Conservation (phyloP, 1,139 yeast genomes). For the Zygoascus hellenicus region DNA sequence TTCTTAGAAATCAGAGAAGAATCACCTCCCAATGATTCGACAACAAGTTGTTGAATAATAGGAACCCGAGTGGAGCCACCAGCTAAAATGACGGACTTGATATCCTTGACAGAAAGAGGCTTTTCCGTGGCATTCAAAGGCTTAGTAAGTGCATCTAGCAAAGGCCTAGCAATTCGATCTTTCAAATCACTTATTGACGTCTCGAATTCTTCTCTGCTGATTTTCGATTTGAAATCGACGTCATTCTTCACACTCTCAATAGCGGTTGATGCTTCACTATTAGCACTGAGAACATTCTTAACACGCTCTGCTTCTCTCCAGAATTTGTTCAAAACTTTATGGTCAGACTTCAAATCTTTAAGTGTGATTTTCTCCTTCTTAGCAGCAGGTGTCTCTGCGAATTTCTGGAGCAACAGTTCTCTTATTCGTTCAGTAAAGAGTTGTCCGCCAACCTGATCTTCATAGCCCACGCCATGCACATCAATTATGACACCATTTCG, state of each 20-base stretch:
- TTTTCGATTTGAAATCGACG: slow-evolving; percentile 56
- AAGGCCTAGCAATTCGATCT: slow-evolving; percentile 48
- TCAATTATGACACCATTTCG: slow-evolving; percentile 43
- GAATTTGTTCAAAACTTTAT: slow-evolving; percentile 58
- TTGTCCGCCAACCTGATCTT: slow-evolving; percentile 67
- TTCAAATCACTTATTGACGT: slow-evolving; percentile 43
- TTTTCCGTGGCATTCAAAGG: slow-evolving; percentile 26
- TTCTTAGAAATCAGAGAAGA: slow-evolving; percentile 59
- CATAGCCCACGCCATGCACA: slow-evolving; percentile 68
- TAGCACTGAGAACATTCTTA: slow-evolving; percentile 80
- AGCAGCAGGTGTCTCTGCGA: slow-evolving; percentile 29
- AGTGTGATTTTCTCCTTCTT: slow-evolving; percentile 28
- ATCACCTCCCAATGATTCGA: slow-evolving; percentile 50
- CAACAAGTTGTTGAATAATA: slow-evolving; percentile 56
- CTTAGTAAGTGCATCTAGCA: slow-evolving; percentile 45
- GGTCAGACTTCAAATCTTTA: slow-evolving; percentile 19
- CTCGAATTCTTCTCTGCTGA: slow-evolving; percentile 80
- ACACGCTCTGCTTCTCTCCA: slow-evolving; percentile 84
- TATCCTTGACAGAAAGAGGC: slow-evolving; percentile 34
- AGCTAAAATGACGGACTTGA: slow-evolving; percentile 68
- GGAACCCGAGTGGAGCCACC: slow-evolving; percentile 97
- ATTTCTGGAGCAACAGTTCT: slow-evolving; percentile 53
- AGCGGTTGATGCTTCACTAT: slow-evolving; percentile 64
- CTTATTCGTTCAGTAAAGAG: slow-evolving; percentile 60
- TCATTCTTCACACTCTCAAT: slow-evolving; percentile 62